phyloP scores from a whole-genome alignment of 805 yeast genomes.

The Candida tibetensis region DNA sequence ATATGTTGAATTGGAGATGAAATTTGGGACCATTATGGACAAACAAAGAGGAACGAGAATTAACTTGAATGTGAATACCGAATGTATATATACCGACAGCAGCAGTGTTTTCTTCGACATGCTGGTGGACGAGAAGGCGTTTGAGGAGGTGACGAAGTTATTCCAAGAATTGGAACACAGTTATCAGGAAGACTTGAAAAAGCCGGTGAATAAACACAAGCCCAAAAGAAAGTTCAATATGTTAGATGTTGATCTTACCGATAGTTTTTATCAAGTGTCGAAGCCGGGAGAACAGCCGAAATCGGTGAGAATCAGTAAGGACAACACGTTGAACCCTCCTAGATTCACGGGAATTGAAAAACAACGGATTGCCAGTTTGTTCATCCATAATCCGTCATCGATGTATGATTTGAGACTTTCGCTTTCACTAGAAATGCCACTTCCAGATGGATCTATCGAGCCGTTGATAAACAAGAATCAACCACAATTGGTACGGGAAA shows the following conservation, averaged over 20 bases:
- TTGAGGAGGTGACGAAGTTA: conserved; percentile 52
- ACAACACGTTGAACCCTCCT: conserved; percentile 55
- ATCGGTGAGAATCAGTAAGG: conserved; percentile 63
- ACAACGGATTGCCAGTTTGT: conserved; percentile 67
- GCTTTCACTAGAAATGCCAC: conserved; percentile 74
- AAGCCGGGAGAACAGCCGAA: conserved; percentile 63
- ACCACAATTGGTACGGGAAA: conserved; percentile 60
- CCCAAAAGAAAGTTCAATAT: conserved; percentile 54
- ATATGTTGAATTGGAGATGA: conserved; percentile 66
- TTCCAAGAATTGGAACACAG: conserved; percentile 53
- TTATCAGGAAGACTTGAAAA: conserved; percentile 41
- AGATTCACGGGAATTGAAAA: conserved; percentile 73
- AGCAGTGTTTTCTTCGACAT: conserved; percentile 58
- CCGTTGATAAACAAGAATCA: conserved; percentile 47
- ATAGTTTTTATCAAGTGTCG: conserved; percentile 60
- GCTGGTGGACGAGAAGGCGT: conserved; percentile 63
- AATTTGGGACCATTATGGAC: conserved; percentile 69
- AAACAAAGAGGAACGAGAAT: conserved; percentile 61
- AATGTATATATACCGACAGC: conserved; percentile 57
- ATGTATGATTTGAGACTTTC: conserved; percentile 76
- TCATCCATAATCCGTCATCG: conserved; percentile 71
- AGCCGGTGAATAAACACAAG: conserved; percentile 14
- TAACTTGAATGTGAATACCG: conserved; percentile 65
- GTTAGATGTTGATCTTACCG: conserved; percentile 61
- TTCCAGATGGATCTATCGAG: conserved; percentile 55